Conservation (phyloP, 805 yeast species). For the Maudiozyma bulderi region DNA sequence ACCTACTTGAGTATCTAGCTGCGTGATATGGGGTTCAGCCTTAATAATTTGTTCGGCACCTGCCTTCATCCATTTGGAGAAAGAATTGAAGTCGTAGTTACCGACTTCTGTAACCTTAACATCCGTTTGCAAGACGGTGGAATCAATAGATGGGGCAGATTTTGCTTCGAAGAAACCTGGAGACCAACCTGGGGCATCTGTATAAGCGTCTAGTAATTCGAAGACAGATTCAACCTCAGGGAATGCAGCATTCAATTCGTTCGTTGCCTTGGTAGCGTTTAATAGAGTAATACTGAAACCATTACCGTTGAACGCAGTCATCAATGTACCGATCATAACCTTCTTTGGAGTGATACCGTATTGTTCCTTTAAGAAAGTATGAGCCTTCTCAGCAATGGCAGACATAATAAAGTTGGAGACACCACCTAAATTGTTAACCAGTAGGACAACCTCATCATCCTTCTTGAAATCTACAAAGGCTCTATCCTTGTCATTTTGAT, state of each 20-base stretch:
- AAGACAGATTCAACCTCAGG: constrained; percentile 32
- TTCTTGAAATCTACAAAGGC: constrained; percentile 62
- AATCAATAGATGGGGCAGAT: constrained; percentile 26
- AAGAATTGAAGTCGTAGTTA: constrained; percentile 25
- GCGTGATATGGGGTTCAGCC: constrained; percentile 77
- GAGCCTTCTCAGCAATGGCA: constrained; percentile 57
- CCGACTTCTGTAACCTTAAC: constrained; percentile 31
- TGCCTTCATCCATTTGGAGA: constrained; percentile 32
- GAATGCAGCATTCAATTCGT: constrained; percentile 27
- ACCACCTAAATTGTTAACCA: constrained; percentile 86
- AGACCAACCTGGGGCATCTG: constrained; percentile 79
- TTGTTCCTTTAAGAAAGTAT: constrained; percentile 40
- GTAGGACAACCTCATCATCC: constrained; percentile 57
- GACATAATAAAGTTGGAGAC: constrained; percentile 71
- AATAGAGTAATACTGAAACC: constrained; percentile 82
- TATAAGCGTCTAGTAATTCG: constrained; percentile 55
- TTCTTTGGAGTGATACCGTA: constrained; percentile 58
- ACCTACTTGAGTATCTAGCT: constrained; percentile 81
- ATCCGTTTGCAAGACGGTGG: constrained; percentile 22
- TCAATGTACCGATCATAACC: constrained; percentile 65
- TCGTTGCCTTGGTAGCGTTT: constrained; percentile 49
- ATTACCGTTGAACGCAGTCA: constrained; percentile 85
- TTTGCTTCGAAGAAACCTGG: constrained; percentile 17
- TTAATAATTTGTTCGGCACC: constrained; percentile 46
- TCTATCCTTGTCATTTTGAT: constrained; percentile 61